Evolutionary conservation across 2,329 filamentous ascomycete genomes (phyloP).

Genomic region (Endoconidiophora laricicola): DNA sequence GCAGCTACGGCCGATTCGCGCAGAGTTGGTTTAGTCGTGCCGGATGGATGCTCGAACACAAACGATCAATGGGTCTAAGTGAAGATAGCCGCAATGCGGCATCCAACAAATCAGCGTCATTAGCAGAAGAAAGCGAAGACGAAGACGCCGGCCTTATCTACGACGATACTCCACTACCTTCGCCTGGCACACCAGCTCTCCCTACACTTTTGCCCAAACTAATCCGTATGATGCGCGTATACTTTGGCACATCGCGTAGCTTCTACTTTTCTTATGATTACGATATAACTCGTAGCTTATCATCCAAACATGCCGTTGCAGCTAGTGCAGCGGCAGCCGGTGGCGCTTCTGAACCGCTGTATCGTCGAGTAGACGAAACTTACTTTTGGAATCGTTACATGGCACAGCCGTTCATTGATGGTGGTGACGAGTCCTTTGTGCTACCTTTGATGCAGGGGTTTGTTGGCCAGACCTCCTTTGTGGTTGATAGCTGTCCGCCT

Average conservation of each 20-base stretch:
- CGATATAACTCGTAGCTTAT: conserved; percentile 61
- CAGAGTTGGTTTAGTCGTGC: conserved; percentile 79
- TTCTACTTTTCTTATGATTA: conserved; percentile 95
- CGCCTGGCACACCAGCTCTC: conserved; percentile 12
- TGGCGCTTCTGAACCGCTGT: conserved; percentile 34
- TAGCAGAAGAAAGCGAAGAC: conserved; percentile 9
- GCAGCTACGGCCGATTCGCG: conserved; percentile 77
- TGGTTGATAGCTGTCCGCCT: conserved; percentile 46
- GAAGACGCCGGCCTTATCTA: conserved; percentile 9
- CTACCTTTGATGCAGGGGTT: conserved; percentile 89
- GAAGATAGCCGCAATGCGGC: conserved; percentile 17
- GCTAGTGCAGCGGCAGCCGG: conserved; percentile 17
- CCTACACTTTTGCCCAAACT: conserved; percentile 61
- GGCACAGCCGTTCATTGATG: conserved; percentile 53
- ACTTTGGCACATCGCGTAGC: conserved; percentile 66
- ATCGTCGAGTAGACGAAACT: conserved; percentile 54
- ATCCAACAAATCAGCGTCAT: conserved; percentile 24
- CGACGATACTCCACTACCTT: conserved; percentile 3
- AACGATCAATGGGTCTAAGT: conserved; percentile 53
- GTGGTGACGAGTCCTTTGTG: conserved; percentile 52
- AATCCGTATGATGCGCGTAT: conserved; percentile 63
- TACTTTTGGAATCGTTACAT: conserved; percentile 89
- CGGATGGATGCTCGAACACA: conserved; percentile 60
- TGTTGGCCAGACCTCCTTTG: conserved; percentile 70
- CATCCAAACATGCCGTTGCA: conserved; percentile 24